A percentile compares a stretch with the other conserved stretches of the same genome.
Conservation (phyloP, 2,329 filamentous ascomycete species). For the Fusarium temperatum region DNA sequence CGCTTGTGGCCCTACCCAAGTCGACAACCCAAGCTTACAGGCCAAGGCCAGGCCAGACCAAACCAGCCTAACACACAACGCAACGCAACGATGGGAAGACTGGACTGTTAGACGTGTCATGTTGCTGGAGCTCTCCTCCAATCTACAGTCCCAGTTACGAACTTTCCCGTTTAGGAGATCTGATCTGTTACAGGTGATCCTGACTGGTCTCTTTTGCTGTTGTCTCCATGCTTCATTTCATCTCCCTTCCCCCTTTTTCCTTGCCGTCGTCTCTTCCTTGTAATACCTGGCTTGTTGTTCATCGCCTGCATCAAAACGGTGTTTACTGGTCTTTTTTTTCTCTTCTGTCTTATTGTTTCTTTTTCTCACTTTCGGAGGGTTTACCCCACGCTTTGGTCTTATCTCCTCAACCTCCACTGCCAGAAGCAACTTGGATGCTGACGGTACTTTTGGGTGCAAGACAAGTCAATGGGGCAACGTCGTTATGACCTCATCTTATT, state of each 20-base stretch:
- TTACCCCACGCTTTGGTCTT: neutral
- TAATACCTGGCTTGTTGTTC: neutral
- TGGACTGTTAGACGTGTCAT: constrained; percentile 19
- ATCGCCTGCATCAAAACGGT: constrained; percentile 19
- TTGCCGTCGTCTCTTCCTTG: constrained; percentile 1
- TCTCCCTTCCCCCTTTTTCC: constrained; percentile 1
- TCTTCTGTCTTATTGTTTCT: neutral
- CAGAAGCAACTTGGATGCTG: neutral
- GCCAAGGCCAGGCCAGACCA: neutral
- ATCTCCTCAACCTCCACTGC: neutral
- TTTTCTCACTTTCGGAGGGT: constrained; percentile 4
- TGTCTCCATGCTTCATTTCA: constrained; percentile 9
- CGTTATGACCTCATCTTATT: constrained; percentile 25
- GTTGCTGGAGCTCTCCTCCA: constrained; percentile 20
- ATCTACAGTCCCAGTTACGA: constrained; percentile 19
- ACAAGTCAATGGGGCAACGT: constrained; percentile 21
- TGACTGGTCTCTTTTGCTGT: constrained; percentile 10
- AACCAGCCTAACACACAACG: neutral
- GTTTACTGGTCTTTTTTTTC: neutral
- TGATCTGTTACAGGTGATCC: constrained; percentile 17
- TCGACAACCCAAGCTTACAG: constrained; percentile 1
- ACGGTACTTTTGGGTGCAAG: neutral
- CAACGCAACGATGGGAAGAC: constrained; percentile 7
- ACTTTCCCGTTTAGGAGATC: constrained; percentile 14
- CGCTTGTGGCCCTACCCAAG: constrained; percentile 29